Conservation (phyloP, 305 asterid genomes). For the Fraxinus velutina region DNA sequence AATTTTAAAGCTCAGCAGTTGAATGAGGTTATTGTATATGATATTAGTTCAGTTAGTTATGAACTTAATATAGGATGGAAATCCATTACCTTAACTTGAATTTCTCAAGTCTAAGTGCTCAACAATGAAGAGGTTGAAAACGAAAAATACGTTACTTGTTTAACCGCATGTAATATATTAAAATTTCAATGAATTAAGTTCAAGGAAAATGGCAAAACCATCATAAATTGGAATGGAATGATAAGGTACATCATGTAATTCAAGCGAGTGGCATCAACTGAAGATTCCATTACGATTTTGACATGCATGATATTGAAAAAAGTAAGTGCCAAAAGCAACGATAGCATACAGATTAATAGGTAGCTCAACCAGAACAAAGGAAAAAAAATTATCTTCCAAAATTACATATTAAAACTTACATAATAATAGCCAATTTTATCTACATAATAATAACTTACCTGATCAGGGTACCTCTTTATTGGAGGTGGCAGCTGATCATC, state of each 20-base stretch:
- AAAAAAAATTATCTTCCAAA: neutral
- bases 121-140: neutral
- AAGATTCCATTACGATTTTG: neutral
- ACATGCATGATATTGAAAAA: neutral
- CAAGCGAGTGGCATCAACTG: neutral
- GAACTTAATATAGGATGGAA: neutral
- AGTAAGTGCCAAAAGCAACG: neutral
- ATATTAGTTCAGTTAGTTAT: neutral
- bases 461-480: slow-evolving; percentile 77
- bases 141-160: neutral
- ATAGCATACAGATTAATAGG: neutral
- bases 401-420: neutral
- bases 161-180: neutral
- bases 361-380: neutral
- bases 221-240: neutral
- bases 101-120: neutral
- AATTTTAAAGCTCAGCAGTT: neutral
- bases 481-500: slow-evolving; percentile 88
- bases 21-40: neutral
- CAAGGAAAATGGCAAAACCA: neutral
- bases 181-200: neutral
- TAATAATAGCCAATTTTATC: slow-evolving; percentile 1
- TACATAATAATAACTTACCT: slow-evolving; percentile 40
- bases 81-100: neutral
- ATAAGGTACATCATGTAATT: neutral